Evolutionary conservation across 1,139 yeast genomes (phyloP).

Genomic region (Arxiozyma heterogenica): DNA sequence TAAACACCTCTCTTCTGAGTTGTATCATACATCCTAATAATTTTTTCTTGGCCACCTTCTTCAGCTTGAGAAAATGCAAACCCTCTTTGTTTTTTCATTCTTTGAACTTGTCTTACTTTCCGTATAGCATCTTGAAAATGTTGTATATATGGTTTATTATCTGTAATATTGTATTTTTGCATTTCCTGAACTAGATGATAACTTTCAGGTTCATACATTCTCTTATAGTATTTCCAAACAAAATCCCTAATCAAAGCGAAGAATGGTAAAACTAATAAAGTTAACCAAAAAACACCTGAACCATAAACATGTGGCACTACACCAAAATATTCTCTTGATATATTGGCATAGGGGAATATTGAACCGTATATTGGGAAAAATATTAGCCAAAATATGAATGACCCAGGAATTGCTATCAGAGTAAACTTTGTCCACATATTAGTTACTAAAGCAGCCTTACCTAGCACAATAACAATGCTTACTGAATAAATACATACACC

Average conservation of each 20-base stretch:
- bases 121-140: conserved; percentile 96
- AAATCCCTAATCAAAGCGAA: conserved; percentile 80
- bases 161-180: conserved; percentile 90
- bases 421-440: conserved; percentile 95
- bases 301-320: conserved; percentile 70
- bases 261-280: conserved; percentile 62
- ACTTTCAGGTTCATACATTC: conserved; percentile 83
- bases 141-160: conserved; percentile 89
- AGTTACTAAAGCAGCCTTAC: conserved; percentile 88
- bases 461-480: conserved; percentile 80
- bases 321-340: conserved; percentile 80
- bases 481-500: conserved; percentile 87
- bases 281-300: conserved; percentile 76
- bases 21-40: conserved; percentile 91
- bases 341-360: conserved; percentile 74
- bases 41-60: conserved; percentile 82
- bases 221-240: conserved; percentile 87
- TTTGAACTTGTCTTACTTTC: conserved; percentile 93
- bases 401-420: conserved; percentile 87
- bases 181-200: conserved; percentile 95
- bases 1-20: conserved; percentile 51
- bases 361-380: conserved; percentile 83
- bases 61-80: conserved; percentile 97
- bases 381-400: conserved; percentile 71
- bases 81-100: conserved; percentile 97